Conservation (phyloP, 1,284 basidiomycete species). For the Ganoderma boninense region DNA sequence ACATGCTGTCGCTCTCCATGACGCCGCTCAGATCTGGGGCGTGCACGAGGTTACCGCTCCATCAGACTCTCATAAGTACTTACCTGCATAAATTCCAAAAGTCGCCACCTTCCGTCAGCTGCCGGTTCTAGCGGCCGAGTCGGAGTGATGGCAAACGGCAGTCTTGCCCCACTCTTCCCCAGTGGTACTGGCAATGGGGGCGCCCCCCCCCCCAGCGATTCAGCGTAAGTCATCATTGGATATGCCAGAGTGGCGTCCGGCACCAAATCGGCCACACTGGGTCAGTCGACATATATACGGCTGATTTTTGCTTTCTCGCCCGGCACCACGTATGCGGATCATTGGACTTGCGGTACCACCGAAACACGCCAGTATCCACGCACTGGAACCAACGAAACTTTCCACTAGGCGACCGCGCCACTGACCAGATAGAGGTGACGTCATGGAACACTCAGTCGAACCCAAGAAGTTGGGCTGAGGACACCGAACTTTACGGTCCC, state of each 20-base stretch:
- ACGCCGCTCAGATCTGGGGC: not conserved
- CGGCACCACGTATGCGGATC: not conserved
- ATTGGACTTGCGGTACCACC: not conserved
- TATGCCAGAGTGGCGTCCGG: not conserved
- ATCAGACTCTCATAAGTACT: not conserved
- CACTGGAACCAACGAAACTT: not conserved
- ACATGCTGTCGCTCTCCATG: not conserved
- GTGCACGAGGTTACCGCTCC: not conserved
- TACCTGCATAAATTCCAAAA: not conserved
- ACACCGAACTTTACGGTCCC: too few species aligned
- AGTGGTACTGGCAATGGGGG: not conserved
- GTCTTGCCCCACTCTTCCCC: not conserved
- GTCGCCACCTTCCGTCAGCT: not conserved
- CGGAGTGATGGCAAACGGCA: not conserved
- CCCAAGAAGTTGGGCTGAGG: not conserved
- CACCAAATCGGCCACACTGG: not conserved
- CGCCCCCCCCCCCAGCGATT: not conserved
- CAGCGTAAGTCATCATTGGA: not conserved
- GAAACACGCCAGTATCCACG: not conserved
- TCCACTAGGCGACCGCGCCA: not conserved
- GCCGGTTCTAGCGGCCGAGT: not conserved
- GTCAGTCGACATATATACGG: not conserved
- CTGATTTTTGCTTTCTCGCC: not conserved
- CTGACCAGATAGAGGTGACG: not conserved
- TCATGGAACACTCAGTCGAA: not conserved